Percentiles rank a stretch among this genome's conserved stretches.
Conservation (phyloP, 1,139 yeast genomes). For the Saccharomyces hybrid region DNA sequence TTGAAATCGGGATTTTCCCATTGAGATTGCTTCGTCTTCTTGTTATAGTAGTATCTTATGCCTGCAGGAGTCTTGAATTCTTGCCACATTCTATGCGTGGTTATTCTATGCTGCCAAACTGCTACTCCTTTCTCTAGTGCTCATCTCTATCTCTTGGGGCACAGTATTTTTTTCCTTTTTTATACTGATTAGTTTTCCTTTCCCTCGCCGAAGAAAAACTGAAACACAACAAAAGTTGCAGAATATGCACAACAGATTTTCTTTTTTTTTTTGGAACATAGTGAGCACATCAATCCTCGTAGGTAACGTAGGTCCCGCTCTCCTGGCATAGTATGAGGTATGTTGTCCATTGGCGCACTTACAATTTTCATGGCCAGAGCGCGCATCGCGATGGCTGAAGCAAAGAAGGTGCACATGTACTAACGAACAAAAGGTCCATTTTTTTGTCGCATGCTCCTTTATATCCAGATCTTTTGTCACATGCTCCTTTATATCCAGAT, state of each 20-base stretch:
- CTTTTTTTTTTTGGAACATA: not conserved
- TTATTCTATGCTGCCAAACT: not conserved
- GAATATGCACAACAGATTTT: not conserved
- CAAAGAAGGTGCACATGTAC: not conserved
- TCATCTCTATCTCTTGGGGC: not conserved
- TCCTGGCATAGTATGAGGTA: not conserved
- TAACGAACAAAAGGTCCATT: not conserved
- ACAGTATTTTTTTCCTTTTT: not conserved
- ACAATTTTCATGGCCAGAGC: not conserved
- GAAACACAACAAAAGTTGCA: not conserved
- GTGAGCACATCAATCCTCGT: not conserved
- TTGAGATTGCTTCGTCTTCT: slow-evolving; percentile 58
- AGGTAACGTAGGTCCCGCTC: not conserved
- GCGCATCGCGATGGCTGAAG: not conserved
- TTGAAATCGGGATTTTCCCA: slow-evolving; percentile 68
- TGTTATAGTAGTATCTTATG: slow-evolving; percentile 61
- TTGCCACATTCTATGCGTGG: slow-evolving; percentile 44
- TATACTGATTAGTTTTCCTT: not conserved
- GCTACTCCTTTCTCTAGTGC: not conserved
- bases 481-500: slow-evolving; percentile 11
- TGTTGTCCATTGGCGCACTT: not conserved
- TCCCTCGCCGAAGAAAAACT: not conserved
- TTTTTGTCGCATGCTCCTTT: too few species aligned
- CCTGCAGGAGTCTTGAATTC: slow-evolving; percentile 60
- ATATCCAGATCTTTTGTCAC: too few species aligned